A percentile compares a stretch with the other conserved stretches of the same genome.
Evolutionary conservation across 1,139 yeast species (phyloP).

Genomic region (Wickerhamomyces sp.): DNA sequence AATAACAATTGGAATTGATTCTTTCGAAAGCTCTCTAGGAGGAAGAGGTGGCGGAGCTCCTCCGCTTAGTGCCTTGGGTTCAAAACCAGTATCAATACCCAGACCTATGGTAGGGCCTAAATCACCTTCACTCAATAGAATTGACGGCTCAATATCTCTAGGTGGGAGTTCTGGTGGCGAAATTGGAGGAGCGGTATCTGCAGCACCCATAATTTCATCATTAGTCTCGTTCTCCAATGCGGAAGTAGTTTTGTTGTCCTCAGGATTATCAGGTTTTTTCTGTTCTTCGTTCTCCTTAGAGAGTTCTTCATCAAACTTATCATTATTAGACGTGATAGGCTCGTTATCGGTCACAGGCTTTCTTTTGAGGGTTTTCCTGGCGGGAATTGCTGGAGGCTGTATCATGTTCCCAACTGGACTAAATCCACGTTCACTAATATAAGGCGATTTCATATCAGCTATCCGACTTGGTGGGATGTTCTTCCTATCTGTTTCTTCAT

Average conservation of each 20-base stretch:
- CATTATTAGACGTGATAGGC: neutral
- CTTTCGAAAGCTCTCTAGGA: slow-evolving; percentile 2
- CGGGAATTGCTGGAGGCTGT: slow-evolving; percentile 1
- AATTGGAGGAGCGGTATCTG: neutral
- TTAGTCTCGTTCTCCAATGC: neutral
- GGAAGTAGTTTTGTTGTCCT: neutral
- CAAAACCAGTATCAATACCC: neutral
- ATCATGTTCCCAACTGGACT: neutral
- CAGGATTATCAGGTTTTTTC: neutral
- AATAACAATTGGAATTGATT: neutral
- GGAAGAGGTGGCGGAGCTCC: slow-evolving; percentile 8
- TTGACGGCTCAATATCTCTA: neutral
- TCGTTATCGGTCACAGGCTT: slow-evolving; percentile 15
- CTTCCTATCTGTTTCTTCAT: slow-evolving; percentile 9
- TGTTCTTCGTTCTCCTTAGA: neutral
- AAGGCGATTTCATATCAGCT: slow-evolving; percentile 25
- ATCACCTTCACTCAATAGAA: no score
- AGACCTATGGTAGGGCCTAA: neutral
- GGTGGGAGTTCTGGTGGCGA: slow-evolving; percentile 1
- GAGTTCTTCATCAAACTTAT: neutral
- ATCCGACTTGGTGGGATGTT: slow-evolving; percentile 18
- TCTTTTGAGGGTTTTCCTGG: slow-evolving; percentile 14
- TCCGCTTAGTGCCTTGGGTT: neutral
- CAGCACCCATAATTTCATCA: neutral
- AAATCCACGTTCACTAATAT: slow-evolving; percentile 4